These are phyloP conservation scores for Leonotis leonurus DNA, from an alignment of 257 asterid genomes.

Conservation along the genomic window DNA sequence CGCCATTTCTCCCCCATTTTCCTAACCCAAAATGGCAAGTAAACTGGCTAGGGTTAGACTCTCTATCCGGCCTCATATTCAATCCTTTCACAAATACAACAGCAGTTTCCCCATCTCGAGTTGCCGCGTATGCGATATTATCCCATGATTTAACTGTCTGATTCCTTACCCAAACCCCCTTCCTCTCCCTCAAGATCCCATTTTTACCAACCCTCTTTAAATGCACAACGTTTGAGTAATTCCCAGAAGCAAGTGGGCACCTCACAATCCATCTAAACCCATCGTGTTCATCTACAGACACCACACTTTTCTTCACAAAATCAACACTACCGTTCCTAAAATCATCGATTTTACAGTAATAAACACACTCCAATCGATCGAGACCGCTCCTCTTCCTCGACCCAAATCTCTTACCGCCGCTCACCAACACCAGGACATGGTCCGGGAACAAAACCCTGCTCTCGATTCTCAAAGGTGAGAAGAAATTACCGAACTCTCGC, in stretches of 20 bases:
- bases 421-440: constrained; percentile 56
- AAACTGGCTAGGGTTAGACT: constrained; percentile 52
- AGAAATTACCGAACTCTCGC: constrained; percentile 22
- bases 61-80: constrained; percentile 63
- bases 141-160: constrained; percentile 63
- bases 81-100: constrained; percentile 85
- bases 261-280: constrained; percentile 56
- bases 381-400: constrained; percentile 8
- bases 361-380: constrained; percentile 55
- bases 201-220: constrained; percentile 28
- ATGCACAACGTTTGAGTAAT: constrained; percentile 39
- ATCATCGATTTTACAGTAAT: constrained; percentile 18
- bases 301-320: constrained; percentile 28
- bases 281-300: constrained; percentile 64
- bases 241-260: constrained; percentile 58
- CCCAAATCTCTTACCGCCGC: constrained; percentile 25
- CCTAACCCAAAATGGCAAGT: constrained; percentile 69
- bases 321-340: not conserved
- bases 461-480: constrained; percentile 38
- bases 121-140: constrained; percentile 55
- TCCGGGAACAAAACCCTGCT: constrained; percentile 72
- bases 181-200: constrained; percentile 20
- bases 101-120: constrained; percentile 55
- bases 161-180: constrained; percentile 27
- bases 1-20: constrained; percentile 25